Evolutionary conservation across 768 basidiomycete genomes (phyloP).

Genomic region (Podaxis sp.): DNA sequence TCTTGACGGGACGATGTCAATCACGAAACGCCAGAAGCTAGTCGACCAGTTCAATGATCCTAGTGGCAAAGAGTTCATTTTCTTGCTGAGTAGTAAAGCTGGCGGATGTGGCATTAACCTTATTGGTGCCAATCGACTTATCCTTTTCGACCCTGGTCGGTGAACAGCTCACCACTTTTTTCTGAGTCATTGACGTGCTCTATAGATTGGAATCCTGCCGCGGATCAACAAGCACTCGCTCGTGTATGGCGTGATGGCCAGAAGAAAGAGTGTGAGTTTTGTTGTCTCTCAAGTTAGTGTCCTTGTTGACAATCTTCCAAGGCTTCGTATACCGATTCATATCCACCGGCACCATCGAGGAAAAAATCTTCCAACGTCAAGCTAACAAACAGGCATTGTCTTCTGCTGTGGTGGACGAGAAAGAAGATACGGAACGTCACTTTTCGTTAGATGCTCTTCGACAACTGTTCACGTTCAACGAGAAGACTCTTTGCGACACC

Average conservation of each 20-base stretch:
- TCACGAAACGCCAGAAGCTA: slow-evolving; percentile 88
- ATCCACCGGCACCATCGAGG: slow-evolving; percentile 94
- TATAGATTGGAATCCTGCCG: slow-evolving; percentile 97
- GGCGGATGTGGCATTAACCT: slow-evolving; percentile 97
- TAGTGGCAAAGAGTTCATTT: slow-evolving; percentile 88
- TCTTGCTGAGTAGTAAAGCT: slow-evolving; percentile 91
- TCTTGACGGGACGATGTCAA: slow-evolving; percentile 92
- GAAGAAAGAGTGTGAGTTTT: slow-evolving; percentile 91
- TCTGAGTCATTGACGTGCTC: neutral
- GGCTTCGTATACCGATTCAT: slow-evolving; percentile 99
- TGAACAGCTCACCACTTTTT: neutral
- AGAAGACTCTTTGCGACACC: slow-evolving; percentile 84
- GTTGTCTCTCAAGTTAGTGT: neutral
- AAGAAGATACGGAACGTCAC: slow-evolving; percentile 92
- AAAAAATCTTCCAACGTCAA: slow-evolving; percentile 98
- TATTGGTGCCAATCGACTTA: slow-evolving; percentile 93
- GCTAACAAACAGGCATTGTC: slow-evolving; percentile 95
- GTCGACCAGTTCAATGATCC: slow-evolving; percentile 97
- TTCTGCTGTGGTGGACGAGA: slow-evolving; percentile 97
- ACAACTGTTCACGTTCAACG: slow-evolving; percentile 89
- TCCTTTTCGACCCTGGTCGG: slow-evolving; percentile 89
- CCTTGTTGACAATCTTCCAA: slow-evolving; percentile 21
- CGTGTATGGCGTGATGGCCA: slow-evolving; percentile 99
- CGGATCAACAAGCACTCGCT: slow-evolving; percentile 96
- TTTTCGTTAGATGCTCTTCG: slow-evolving; percentile 87